Percentiles rank a stretch among this genome's conserved stretches.
Conservation (phyloP, 148 eudicot species). For the Silene conica region DNA sequence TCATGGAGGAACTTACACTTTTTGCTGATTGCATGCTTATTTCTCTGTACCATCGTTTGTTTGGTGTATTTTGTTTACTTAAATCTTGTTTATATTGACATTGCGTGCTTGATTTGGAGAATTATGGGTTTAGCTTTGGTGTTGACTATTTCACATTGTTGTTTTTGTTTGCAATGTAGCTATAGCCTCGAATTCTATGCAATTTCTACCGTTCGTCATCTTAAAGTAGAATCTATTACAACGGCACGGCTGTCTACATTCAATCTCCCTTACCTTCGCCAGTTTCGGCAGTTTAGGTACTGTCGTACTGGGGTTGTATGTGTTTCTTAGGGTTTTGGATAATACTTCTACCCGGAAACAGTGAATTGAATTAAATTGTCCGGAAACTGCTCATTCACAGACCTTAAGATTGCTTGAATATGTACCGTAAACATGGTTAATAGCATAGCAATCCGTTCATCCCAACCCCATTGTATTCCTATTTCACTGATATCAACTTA, state of each 20-base stretch:
- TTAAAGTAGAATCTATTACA: too few relatives aligned
- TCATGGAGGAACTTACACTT: too few relatives aligned
- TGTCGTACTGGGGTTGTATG: too few relatives aligned
- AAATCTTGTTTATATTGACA: not conserved
- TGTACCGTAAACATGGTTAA: not conserved
- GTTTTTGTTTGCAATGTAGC: too few relatives aligned
- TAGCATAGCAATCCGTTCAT: not conserved
- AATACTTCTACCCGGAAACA: not conserved
- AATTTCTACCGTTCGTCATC: too few relatives aligned
- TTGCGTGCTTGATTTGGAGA: not conserved
- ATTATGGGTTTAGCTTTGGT: too few relatives aligned
- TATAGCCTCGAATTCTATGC: too few relatives aligned
- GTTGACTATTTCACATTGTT: too few relatives aligned
- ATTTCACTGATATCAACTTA: not conserved
- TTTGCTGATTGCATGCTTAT: not conserved
- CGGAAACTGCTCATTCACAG: not conserved
- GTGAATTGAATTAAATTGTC: not conserved
- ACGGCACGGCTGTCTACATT: too few relatives aligned
- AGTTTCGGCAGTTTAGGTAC: too few relatives aligned
- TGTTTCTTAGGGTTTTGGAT: constrained; percentile 4
- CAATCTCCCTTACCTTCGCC: too few relatives aligned
- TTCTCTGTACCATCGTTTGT: not conserved
- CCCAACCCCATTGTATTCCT: not conserved
- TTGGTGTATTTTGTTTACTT: not conserved
- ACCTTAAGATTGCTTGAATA: not conserved